These are phyloP conservation scores for Periconia sp. DNA, from an alignment of 2,329 filamentous ascomycete genomes.

Conservation along the genomic window DNA sequence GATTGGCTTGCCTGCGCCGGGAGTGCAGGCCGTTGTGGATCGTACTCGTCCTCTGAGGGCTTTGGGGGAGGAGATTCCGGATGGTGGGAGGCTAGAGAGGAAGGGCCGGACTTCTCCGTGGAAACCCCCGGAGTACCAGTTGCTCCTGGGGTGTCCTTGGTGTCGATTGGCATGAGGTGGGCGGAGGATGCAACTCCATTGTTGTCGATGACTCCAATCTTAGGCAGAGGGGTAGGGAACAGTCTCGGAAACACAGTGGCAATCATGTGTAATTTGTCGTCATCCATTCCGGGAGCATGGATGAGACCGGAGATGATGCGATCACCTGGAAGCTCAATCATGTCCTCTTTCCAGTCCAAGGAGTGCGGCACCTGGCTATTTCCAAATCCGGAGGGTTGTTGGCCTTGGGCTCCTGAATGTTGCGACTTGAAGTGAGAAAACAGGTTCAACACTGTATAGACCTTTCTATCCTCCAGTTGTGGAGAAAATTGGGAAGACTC, in stretches of 20 bases:
- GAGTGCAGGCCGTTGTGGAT: constrained; percentile 50
- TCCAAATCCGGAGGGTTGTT: constrained; percentile 24
- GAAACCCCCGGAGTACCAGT: constrained; percentile 23
- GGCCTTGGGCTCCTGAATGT: constrained; percentile 50
- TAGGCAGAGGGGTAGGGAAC: constrained; percentile 52
- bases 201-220: constrained; percentile 46
- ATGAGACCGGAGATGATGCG: constrained; percentile 57
- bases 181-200: constrained; percentile 31
- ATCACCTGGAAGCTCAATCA: constrained; percentile 65
- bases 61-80: constrained; percentile 40
- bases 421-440: constrained; percentile 67
- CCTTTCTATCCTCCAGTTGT: constrained; percentile 45
- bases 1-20: constrained; percentile 20
- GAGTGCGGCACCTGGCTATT: constrained; percentile 29
- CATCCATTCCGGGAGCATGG: constrained; percentile 62
- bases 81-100: constrained; percentile 26
- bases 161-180: constrained; percentile 37
- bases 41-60: constrained; percentile 56
- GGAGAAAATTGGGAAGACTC: constrained; percentile 34
- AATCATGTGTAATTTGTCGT: constrained; percentile 60
- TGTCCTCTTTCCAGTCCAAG: constrained; percentile 64
- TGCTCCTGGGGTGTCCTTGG: constrained; percentile 28
- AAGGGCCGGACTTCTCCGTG: constrained; percentile 26
- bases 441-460: constrained; percentile 59
- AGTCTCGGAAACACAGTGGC: constrained; percentile 57